Evolutionary conservation across 805 yeast species (phyloP), one percentile per base, ranked within the genome.

Genomic region (Hanseniaspora vineae): DNA sequence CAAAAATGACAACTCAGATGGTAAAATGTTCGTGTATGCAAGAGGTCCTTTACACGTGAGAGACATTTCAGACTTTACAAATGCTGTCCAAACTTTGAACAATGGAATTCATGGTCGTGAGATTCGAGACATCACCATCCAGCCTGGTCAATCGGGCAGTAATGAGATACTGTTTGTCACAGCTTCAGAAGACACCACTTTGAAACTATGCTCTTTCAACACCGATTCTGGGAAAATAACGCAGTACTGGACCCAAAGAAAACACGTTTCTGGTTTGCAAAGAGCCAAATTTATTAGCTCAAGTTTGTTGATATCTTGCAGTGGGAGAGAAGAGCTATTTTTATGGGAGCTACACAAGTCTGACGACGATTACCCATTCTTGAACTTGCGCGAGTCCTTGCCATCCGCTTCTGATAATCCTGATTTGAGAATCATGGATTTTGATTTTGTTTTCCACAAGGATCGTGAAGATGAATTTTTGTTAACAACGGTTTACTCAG

Each of bases 21-120:
- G 17, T 5, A n/a, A 37, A 17, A 10, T 17, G 6, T 37, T 37
- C 12, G 40, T 18, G 3, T 37, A 37, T 15, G 17, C 40, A n/a
- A 37, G 40, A 15, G 40, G 40, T 4, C 19, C 40, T 15, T 37
- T 37, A 17, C 17, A 37, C 17, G 6, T 37, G 5, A 37, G 40
- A 37, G 19, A 14, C 5, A n/a, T 37, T 15, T 37, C 40, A 14
- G 19, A 37, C 10, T 37, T 37, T 9, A 15, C 12, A 17, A 3
- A 17, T 5, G 19, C 31, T 2, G 67, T 68, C 3, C 58, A 62
- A 20, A 51, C 69, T 9, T 56, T 81, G 23, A 35, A 67, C 35
- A 66, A 71, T 10, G 96, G 97, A 0, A 72, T 86, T 1, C 97
- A 92, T 62, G 98, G 98, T 0, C 73, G 97, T 52, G 98, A 92